Percentiles rank a stretch among this genome's conserved stretches.
Evolutionary conservation across 345 rosid species (phyloP).

Genomic region (Citrus australasica): DNA sequence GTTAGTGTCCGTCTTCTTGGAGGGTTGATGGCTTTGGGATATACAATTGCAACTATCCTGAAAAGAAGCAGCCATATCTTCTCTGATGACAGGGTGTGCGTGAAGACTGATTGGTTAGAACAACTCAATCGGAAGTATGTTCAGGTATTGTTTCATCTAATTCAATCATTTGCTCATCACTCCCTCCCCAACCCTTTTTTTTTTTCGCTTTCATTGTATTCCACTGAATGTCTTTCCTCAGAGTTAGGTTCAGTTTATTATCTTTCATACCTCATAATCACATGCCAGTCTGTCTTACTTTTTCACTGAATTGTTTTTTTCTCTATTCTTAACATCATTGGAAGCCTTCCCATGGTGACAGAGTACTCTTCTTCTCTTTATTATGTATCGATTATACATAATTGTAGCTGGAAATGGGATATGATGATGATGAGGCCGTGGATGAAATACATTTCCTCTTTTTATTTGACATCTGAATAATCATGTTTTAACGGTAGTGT

Average conservation of each 20-base stretch:
- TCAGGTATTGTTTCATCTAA: conserved; percentile 53
- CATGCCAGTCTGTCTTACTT: background rate
- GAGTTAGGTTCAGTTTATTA: background rate
- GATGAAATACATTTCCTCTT: background rate
- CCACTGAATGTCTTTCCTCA: background rate
- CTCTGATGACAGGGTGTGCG: conserved; percentile 60
- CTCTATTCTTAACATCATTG: background rate
- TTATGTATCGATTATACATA: background rate
- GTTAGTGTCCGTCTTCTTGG: conserved; percentile 95
- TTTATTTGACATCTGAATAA: background rate
- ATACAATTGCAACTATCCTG: conserved; percentile 88
- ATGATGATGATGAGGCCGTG: background rate
- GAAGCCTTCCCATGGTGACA: background rate
- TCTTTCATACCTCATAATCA: background rate
- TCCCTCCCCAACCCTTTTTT: background rate
- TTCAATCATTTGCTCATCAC: background rate
- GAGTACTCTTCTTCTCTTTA: background rate
- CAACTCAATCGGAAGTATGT: conserved; percentile 87
- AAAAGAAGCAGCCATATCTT: conserved; percentile 94
- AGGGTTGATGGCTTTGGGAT: conserved; percentile 97
- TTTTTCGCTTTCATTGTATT: background rate
- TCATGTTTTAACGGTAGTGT: background rate
- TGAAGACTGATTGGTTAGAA: conserved; percentile 97
- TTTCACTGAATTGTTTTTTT: background rate
- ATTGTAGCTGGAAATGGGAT: background rate